phyloP scores from a whole-genome alignment of 495 filamentous ascomycete species.

The Tricharina praecox region DNA sequence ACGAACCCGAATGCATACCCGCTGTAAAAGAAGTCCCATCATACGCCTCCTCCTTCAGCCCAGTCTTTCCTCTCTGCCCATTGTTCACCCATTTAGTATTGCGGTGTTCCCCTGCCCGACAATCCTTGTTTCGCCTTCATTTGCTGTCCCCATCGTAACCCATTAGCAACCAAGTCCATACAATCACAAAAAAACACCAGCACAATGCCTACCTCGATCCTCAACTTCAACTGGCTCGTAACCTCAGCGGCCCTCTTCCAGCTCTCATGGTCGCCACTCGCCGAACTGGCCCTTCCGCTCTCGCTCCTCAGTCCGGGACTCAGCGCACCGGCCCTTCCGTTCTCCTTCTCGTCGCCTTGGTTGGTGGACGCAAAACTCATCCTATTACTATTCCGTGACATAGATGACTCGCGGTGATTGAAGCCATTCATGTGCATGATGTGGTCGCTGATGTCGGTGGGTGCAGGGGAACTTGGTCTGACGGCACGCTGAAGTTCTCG shows the following conservation, averaged over 20 bases:
- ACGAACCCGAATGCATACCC: not conserved
- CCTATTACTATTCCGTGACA: constrained; percentile 21
- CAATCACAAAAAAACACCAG: not conserved
- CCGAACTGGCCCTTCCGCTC: constrained; percentile 28
- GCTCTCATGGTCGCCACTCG: constrained; percentile 51
- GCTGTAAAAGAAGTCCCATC: not conserved
- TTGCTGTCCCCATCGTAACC: constrained; percentile 5
- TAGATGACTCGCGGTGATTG: not conserved
- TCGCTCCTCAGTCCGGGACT: constrained; percentile 19
- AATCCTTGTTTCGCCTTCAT: constrained; percentile 28
- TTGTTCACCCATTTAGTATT: not conserved
- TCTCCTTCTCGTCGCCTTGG: constrained; percentile 65
- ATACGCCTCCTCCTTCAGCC: too few species aligned
- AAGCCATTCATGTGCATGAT: constrained; percentile 9
- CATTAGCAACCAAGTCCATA: constrained; percentile 1
- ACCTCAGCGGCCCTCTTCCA: constrained; percentile 99
- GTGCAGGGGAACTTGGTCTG: constrained; percentile 30
- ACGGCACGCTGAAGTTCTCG: constrained; percentile 44
- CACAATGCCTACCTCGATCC: constrained; percentile 60
- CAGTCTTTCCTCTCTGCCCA: too few species aligned
- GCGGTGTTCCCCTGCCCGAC: constrained; percentile 16
- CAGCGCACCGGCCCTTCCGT: constrained; percentile 31
- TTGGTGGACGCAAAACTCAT: constrained; percentile 52
- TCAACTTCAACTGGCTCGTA: constrained; percentile 85
- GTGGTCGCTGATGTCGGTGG: constrained; percentile 26